Evolutionary conservation across 2,329 filamentous ascomycete genomes (phyloP).

Genomic region (Colletotrichum sp.): DNA sequence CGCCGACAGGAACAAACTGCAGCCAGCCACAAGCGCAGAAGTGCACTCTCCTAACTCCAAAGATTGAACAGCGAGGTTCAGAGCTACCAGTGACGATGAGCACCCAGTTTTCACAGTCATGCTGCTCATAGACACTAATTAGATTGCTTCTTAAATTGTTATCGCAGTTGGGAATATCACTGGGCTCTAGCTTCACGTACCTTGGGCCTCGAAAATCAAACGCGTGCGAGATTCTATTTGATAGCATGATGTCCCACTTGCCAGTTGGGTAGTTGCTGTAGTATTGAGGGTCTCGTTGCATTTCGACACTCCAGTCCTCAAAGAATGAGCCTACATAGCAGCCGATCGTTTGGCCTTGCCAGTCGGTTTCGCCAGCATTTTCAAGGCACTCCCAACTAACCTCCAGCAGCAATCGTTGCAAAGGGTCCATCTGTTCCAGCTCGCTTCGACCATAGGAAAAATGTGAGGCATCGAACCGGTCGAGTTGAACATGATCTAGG

Average conservation of each 20-base stretch:
- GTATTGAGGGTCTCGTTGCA: slow-evolving; percentile 14
- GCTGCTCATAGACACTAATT: slow-evolving; percentile 17
- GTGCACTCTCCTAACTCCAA: slow-evolving; percentile 29
- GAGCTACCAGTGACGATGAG: slow-evolving; percentile 32
- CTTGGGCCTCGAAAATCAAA: slow-evolving; percentile 13
- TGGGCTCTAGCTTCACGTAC: neutral
- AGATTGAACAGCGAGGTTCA: slow-evolving; percentile 36
- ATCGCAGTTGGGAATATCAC: neutral
- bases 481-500: neutral
- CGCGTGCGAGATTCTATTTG: slow-evolving; percentile 26
- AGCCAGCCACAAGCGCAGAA: slow-evolving; percentile 34
- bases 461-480: neutral
- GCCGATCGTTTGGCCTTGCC: slow-evolving; percentile 29
- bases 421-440: slow-evolving; percentile 28
- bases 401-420: slow-evolving; percentile 34
- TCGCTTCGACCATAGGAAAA: neutral
- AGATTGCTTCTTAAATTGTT: too few relatives aligned
- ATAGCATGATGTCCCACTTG: slow-evolving; percentile 21
- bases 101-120: slow-evolving; percentile 40
- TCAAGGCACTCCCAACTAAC: slow-evolving; percentile 35
- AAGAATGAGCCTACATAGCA: slow-evolving; percentile 32
- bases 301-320: slow-evolving; percentile 26
- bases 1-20: slow-evolving; percentile 31
- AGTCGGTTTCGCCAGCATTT: slow-evolving; percentile 27
- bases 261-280: slow-evolving; percentile 17